Evolutionary conservation across 306 rosid species (phyloP), one percentile per base, ranked within the genome.

Genomic region (Cucumis hystrix): DNA sequence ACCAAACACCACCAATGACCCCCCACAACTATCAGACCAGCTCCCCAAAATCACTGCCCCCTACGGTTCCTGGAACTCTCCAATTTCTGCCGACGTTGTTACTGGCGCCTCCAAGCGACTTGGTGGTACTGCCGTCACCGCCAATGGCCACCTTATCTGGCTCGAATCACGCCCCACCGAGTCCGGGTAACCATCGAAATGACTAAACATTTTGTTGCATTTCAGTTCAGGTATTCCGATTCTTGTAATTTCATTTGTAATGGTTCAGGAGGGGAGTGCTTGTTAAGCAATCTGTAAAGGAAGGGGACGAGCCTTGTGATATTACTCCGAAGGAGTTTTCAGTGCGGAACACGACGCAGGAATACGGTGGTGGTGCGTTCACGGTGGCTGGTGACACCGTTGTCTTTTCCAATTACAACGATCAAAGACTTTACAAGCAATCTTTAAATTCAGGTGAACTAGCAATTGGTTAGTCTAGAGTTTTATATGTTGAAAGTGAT

Each of bases 361-460:
- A 96, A 76, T 96, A 92, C 79, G 98, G 98, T 43, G 98, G 97
- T 56, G 98, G 97, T 64, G 97, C 89, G 21, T 96, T 96, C 75
- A 79, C 84, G 8, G 91, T 92, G 73, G 85, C 88, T 1, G 97
- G 97, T 17, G 90, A 91, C 79, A 59, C 69, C 28, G 79, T 92
- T 77, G 74, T 91, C 78, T 92, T 96, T 80, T 85, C 93, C 5
- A 96, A 96, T 78, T 92, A 91, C 83, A 86, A 88, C 84, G 99
- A 96, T 76, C 99, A 96, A 80, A 88, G 98, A 51, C 85, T 96
- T 60, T 91, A 92, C 87, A 85, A 82, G 87, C 99, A 95, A 76
- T 87, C 85, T 10, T 21, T 91, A 58, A 58, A 67, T 82, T 80
- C 90, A 61, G 82, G 33, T 39, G 92, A 8, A 73, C 57, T 1